These are phyloP conservation scores for Phytophthora ohioensis DNA, from an alignment of 352 stramenopile species.

Conservation along the genomic window DNA sequence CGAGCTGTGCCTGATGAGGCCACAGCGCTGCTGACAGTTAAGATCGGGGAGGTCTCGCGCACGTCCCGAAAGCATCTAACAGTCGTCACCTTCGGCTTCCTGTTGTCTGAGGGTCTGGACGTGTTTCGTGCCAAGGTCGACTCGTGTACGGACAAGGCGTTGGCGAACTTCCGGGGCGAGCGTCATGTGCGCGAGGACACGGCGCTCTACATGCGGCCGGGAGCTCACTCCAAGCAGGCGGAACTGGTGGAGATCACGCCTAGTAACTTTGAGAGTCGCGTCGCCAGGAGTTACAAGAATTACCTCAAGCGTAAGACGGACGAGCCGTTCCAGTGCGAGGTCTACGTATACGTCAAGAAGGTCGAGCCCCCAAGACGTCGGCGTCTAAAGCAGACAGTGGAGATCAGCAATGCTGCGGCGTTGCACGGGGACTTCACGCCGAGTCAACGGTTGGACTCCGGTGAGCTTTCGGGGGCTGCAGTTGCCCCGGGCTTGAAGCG, in stretches of 20 bases:
- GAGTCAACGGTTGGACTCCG: conserved; percentile 19
- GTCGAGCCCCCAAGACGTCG: conserved; percentile 36
- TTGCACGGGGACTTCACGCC: conserved; percentile 20
- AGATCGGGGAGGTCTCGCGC: conserved; percentile 74
- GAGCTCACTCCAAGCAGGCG: conserved; percentile 83
- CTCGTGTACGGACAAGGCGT: conserved; percentile 57
- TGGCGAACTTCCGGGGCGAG: conserved; percentile 53
- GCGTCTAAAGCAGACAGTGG: conserved; percentile 18
- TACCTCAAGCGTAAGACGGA: conserved; percentile 77
- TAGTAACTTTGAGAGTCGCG: conserved; percentile 73
- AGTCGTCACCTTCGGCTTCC: conserved; percentile 68
- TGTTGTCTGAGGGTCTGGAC: conserved; percentile 77
- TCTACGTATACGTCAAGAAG: conserved; percentile 82
- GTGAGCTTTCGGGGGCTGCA: conserved; percentile 14
- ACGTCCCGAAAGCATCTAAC: conserved; percentile 79
- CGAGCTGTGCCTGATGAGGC: conserved; percentile 64
- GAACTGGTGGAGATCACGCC: conserved; percentile 75
- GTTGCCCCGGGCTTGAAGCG: conserved; percentile 24
- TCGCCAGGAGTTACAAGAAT: conserved; percentile 79
- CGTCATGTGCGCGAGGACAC: conserved; percentile 66
- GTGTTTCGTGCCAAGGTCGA: conserved; percentile 80
- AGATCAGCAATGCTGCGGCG: background rate
- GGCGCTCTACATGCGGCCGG: conserved; percentile 82
- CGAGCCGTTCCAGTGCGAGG: conserved; percentile 72
- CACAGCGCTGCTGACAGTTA: conserved; percentile 73